phyloP scores from a whole-genome alignment of 768 basidiomycete species.

The Mycena latifolia region DNA sequence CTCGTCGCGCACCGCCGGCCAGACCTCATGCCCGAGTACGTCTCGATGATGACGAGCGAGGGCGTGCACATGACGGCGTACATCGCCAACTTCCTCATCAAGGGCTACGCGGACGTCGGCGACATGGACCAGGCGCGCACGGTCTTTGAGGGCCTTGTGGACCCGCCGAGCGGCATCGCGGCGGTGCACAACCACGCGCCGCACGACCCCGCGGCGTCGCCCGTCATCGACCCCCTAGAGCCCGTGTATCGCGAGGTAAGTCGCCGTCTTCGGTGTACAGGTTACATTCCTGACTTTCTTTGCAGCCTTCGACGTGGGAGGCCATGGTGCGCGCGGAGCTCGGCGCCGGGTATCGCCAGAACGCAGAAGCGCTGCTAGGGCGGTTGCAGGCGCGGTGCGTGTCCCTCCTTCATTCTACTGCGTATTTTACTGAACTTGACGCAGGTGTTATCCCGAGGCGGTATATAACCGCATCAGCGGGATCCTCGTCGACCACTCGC shows the following conservation, averaged over 20 bases:
- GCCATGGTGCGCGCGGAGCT: constrained; percentile 95
- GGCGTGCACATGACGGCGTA: constrained; percentile 95
- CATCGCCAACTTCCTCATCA: constrained; percentile 89
- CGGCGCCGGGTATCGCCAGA: constrained; percentile 77
- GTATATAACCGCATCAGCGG: constrained; percentile 86
- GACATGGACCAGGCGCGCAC: constrained; percentile 78
- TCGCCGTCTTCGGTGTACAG: constrained; percentile 1
- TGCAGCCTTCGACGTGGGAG: constrained; percentile 92
- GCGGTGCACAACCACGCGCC: constrained; percentile 90
- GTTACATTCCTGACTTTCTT: constrained; percentile 17
- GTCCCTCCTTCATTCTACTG: background rate
- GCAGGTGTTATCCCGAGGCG: constrained; percentile 80
- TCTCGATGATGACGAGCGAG: constrained; percentile 67
- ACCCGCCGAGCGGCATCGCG: constrained; percentile 87
- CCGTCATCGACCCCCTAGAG: constrained; percentile 55
- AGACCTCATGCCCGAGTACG: constrained; percentile 80
- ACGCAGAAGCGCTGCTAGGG: constrained; percentile 76
- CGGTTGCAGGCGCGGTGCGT: constrained; percentile 80
- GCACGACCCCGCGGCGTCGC: constrained; percentile 60
- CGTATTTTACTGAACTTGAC: background rate
- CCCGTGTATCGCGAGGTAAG: constrained; percentile 87
- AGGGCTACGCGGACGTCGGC: constrained; percentile 75
- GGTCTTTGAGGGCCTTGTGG: constrained; percentile 84
- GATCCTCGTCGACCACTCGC: constrained; percentile 80
- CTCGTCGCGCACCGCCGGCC: constrained; percentile 82